Evolutionary conservation across 2,329 filamentous ascomycete species (phyloP), one percentile per base, ranked within the genome.

Genomic region (Bipolaris victoriae): DNA sequence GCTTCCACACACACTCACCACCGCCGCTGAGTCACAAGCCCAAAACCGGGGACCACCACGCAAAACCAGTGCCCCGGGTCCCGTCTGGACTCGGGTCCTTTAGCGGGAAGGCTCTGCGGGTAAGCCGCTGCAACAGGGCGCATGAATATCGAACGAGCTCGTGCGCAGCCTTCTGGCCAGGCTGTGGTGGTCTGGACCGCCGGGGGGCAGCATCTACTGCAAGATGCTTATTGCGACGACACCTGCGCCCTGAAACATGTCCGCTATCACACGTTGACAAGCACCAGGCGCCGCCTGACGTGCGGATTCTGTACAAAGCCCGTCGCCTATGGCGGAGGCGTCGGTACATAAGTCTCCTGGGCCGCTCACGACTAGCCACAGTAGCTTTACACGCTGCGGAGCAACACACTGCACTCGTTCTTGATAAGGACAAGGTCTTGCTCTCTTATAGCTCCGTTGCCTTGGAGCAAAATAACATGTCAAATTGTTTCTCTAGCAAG

Each of bases 191-290:
- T 72, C 72, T 68, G 71, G 71, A 71, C 64, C 65, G 58, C 58
- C 59, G 64, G 57, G 57, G 61, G 61, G 60, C 54, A 55, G 47
- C 52, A 50, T 56, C 49, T 57, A 53, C 58, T 61, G 61, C 60
- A 52, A 55, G 71, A 74, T 68, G 72, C 73, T 76, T 76, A 73
- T 69, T 71, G 65, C 63, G 53, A 76, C 73, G 67, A 74, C 73
- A 66, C 49, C 43, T 20, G 33, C 15, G 45, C 29, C 45, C 26
- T 20, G 20, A 22, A 20, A 24, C 24, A 45, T 31, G 43, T 29
- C n/a, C 11, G 16, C 43, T 33, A 31, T 33, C 24, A 16, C 24
- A 10, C 2, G 7, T 20, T 26, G 24, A 16, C 31, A 26, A 9
- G 5, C n/a, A 7, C 43, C 26, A 16, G 16, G 4, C 11, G 43